Conservation (phyloP, 495 filamentous ascomycete genomes). For the Sordaria brevicollis region DNA sequence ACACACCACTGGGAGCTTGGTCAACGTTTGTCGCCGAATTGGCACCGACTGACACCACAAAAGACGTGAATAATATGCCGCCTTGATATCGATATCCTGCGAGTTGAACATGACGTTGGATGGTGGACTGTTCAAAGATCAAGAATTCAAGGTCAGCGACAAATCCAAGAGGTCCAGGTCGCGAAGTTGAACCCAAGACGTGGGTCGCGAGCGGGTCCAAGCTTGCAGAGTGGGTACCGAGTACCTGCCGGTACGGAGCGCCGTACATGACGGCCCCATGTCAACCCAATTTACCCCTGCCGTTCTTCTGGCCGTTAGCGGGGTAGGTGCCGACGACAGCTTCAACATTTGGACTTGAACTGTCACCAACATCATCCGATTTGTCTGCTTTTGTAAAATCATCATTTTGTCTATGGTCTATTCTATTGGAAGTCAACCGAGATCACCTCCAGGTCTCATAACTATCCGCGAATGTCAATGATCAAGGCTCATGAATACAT, state of each 20-base stretch:
- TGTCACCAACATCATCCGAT: neutral
- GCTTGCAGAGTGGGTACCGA: conserved; percentile 4
- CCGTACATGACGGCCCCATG: neutral
- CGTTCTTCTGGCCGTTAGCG: neutral
- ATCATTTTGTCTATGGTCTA: no score
- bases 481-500: neutral
- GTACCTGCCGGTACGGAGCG: conserved; percentile 1
- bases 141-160: neutral
- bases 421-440: no score
- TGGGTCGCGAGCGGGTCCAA: conserved; percentile 6
- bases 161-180: neutral
- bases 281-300: neutral
- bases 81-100: neutral
- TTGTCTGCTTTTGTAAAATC: neutral
- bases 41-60: neutral
- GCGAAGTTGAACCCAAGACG: conserved; percentile 9
- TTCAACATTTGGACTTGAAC: neutral
- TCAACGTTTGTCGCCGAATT: neutral
- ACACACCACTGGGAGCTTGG: neutral
- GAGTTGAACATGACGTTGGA: neutral
- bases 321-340: neutral
- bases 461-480: neutral
- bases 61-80: neutral
- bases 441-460: no score
- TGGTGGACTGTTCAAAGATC: neutral